Conservation (phyloP, 2,329 filamentous ascomycete species). For the Trichoderma atroviride region DNA sequence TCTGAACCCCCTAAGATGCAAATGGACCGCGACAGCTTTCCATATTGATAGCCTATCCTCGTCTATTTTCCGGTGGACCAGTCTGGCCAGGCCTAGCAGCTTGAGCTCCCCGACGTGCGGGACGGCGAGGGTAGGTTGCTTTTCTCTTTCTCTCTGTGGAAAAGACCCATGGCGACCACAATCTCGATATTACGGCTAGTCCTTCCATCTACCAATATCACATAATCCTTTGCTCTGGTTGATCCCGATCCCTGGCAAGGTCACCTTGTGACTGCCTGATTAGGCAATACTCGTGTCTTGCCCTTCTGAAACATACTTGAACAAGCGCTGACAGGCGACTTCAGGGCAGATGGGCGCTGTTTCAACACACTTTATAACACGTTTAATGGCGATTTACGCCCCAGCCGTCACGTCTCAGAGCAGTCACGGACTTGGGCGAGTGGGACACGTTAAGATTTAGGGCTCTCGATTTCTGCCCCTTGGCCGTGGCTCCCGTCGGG, state of each 20-base stretch:
- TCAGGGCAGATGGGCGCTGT: not conserved
- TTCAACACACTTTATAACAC: not conserved
- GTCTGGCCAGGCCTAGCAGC: not conserved
- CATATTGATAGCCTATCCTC: not conserved
- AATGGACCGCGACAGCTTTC: not conserved
- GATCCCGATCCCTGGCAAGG: not conserved
- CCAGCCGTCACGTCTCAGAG: not conserved
- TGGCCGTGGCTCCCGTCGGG: not conserved
- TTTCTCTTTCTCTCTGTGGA: not conserved
- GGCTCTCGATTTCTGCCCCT: not conserved
- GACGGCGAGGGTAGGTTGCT: not conserved
- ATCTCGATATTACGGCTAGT: not conserved
- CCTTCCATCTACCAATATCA: not conserved
- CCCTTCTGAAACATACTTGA: slow-evolving; percentile 5
- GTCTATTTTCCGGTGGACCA: not conserved
- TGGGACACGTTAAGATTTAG: not conserved
- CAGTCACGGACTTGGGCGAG: not conserved
- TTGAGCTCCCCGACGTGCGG: not conserved
- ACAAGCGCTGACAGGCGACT: slow-evolving; percentile 5
- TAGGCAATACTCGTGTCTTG: not conserved
- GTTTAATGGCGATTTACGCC: not conserved
- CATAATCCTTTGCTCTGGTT: not conserved
- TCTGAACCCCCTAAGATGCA: not conserved
- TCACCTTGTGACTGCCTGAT: slow-evolving; percentile 13
- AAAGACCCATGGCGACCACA: not conserved